phyloP scores from a whole-genome alignment of 177 flowering plant species.

The Vitis hybrid region DNA sequence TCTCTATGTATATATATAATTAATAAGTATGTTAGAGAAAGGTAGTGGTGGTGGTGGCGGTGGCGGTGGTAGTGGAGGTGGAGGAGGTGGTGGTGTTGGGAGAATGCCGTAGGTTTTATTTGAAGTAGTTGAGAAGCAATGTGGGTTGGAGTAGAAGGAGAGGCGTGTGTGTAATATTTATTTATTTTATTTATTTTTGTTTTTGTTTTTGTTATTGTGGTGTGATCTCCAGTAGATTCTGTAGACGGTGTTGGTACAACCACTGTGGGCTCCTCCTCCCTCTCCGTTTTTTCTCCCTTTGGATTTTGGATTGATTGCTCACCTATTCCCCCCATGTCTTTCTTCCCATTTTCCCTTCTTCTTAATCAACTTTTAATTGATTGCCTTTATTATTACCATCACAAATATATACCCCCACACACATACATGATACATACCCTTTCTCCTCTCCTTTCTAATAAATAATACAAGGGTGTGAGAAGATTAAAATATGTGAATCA shows the following conservation, averaged over 20 bases:
- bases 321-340: constrained; percentile 17
- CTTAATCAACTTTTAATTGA: constrained; percentile 1
- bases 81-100: constrained; percentile 1
- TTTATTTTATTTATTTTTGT: constrained; percentile 2
- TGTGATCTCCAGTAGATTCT: constrained; percentile 40
- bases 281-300: constrained; percentile 5
- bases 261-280: constrained; percentile 24
- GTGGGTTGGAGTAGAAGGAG: neutral
- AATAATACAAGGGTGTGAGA: too few species aligned
- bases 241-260: constrained; percentile 32
- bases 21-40: constrained; percentile 9
- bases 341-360: constrained; percentile 4
- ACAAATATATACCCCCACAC: neutral
- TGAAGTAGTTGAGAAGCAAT: constrained; percentile 27
- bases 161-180: neutral
- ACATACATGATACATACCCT: too few species aligned
- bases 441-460: too few species aligned
- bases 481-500: too few species aligned
- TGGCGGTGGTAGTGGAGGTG: neutral
- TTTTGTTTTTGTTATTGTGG: neutral
- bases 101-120: constrained; percentile 15
- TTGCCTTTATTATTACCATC: neutral
- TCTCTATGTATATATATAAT: neutral
- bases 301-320: constrained; percentile 26
- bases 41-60: constrained; percentile 8